phyloP scores from a whole-genome alignment of 768 basidiomycete genomes.

The Suillus tomentosus region DNA sequence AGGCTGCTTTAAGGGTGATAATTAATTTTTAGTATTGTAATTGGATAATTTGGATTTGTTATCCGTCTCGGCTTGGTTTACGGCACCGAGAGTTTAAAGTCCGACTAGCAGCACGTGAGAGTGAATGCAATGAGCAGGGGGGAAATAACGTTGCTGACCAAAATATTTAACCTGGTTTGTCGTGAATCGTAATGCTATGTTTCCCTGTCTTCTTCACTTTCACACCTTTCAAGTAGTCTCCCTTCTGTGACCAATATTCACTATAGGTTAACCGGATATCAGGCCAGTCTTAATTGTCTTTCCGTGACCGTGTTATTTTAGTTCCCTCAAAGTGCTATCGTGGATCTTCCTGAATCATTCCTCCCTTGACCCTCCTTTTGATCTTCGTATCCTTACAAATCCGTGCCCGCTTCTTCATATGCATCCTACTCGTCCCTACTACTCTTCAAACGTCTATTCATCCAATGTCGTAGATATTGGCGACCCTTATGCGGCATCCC shows the following conservation, averaged over 20 bases:
- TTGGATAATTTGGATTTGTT: background rate
- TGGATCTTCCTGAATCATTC: conserved; percentile 12
- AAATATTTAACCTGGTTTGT: conserved; percentile 8
- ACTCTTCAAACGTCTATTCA: conserved; percentile 15
- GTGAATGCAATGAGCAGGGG: background rate
- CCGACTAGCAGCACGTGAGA: conserved; percentile 1
- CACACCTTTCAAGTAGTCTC: conserved; percentile 4
- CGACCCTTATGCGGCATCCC: conserved; percentile 16
- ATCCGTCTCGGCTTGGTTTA: background rate
- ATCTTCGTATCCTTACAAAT: conserved; percentile 1
- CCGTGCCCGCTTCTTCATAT: conserved; percentile 14
- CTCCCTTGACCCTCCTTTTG: conserved; percentile 9
- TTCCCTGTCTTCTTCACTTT: background rate
- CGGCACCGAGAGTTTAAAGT: conserved; percentile 3
- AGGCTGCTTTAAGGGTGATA: background rate
- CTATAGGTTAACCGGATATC: background rate
- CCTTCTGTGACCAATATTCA: background rate
- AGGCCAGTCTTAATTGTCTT: background rate
- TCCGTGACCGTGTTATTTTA: conserved; percentile 17
- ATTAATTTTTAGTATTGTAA: background rate
- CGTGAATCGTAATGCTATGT: conserved; percentile 2
- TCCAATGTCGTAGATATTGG: conserved; percentile 33
- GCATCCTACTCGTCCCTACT: conserved; percentile 22
- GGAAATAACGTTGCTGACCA: conserved; percentile 8
- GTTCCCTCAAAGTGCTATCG: conserved; percentile 18